phyloP scores from a whole-genome alignment of 768 basidiomycete genomes.

The Myochromella boudieri region DNA sequence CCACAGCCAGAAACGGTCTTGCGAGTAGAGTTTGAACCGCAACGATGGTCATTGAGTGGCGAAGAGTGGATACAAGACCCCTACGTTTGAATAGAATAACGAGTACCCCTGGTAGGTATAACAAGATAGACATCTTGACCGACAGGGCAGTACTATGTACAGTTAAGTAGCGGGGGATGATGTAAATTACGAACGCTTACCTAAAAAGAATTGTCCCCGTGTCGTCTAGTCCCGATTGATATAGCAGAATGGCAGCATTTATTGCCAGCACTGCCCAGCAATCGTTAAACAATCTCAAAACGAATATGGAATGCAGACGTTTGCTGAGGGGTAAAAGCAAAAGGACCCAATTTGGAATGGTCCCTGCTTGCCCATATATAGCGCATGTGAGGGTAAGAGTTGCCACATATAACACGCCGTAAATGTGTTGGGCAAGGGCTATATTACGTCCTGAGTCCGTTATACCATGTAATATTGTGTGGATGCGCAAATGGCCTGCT shows the following conservation, averaged over 20 bases:
- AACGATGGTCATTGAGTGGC: conserved; percentile 48
- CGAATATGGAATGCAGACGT: conserved; percentile 90
- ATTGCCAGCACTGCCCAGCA: conserved; percentile 77
- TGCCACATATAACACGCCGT: conserved; percentile 68
- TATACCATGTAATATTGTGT: conserved; percentile 64
- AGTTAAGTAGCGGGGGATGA: conserved; percentile 9
- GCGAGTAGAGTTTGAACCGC: conserved; percentile 63
- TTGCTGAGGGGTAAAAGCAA: conserved; percentile 85
- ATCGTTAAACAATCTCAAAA: conserved; percentile 92
- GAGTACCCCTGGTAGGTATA: conserved; percentile 88
- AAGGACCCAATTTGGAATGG: conserved; percentile 70
- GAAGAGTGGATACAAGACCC: conserved; percentile 54
- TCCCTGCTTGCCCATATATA: conserved; percentile 64
- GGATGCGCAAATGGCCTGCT: conserved; percentile 87
- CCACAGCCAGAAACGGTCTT: conserved; percentile 63
- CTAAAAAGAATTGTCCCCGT: conserved; percentile 70
- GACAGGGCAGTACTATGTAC: conserved; percentile 71
- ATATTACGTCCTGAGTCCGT: conserved; percentile 64
- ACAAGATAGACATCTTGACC: conserved; percentile 91
- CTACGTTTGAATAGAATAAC: conserved; percentile 77
- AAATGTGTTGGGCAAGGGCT: conserved; percentile 72
- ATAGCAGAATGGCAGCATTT: conserved; percentile 66
- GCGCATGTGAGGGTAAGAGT: conserved; percentile 64
- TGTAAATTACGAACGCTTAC: conserved; percentile 37
- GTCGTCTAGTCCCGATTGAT: conserved; percentile 58